Evolutionary conservation across 164 flowering plant species (phyloP).

Genomic region (Brasenia schreberi): DNA sequence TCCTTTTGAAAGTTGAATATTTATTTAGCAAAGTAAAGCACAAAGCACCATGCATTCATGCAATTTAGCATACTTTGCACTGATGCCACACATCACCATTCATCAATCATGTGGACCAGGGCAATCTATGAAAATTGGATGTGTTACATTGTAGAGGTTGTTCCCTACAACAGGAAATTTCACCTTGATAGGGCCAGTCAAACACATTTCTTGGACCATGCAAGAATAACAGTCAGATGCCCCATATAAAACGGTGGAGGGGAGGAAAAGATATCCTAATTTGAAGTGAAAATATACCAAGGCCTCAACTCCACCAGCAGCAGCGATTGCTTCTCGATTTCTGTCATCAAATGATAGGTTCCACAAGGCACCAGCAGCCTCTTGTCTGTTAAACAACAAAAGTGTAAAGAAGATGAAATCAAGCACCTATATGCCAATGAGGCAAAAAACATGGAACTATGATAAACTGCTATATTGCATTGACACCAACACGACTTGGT

Average conservation of each 20-base stretch:
- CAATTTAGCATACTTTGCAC: too few relatives aligned
- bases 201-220: neutral
- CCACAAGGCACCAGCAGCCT: conserved; percentile 99
- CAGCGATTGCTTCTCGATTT: conserved; percentile 96
- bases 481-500: too few relatives aligned
- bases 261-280: neutral
- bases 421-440: neutral
- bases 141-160: too few relatives aligned
- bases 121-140: too few relatives aligned
- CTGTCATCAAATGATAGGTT: conserved; percentile 96
- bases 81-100: too few relatives aligned
- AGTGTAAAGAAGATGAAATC: neutral
- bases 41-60: too few relatives aligned
- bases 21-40: too few relatives aligned
- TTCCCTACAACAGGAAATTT: too few relatives aligned
- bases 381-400: conserved; percentile 50
- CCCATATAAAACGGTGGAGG: neutral
- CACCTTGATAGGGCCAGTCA: too few relatives aligned
- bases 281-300: conserved; percentile 37
- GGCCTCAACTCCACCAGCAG: conserved; percentile 94
- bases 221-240: neutral
- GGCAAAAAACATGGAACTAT: neutral
- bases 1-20: too few relatives aligned
- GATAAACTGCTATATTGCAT: too few relatives aligned
- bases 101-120: too few relatives aligned